Evolutionary conservation across 2,329 filamentous ascomycete species (phyloP), one percentile per base, ranked within the genome.

Genomic region (Lecanicillium sp.): DNA sequence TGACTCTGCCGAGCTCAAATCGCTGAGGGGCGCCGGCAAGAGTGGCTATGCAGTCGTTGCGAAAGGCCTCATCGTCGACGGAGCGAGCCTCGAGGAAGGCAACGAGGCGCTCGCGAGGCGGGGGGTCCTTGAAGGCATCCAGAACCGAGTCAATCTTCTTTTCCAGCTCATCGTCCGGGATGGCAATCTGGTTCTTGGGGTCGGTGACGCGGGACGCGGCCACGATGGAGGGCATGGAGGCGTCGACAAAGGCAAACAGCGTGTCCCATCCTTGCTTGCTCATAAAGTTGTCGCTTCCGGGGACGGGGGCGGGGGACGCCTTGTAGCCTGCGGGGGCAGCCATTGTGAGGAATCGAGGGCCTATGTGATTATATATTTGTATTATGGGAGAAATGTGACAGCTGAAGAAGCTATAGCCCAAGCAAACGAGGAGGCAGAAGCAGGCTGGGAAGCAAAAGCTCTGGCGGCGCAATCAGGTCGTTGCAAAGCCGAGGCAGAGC

Each of bases 221-320:
- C 15, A 64, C 66, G 44, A 85, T 66, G 15, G 78, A 70, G 3
- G 81, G 79, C 22, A 86, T 59, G 14, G 76, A 57, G n/a, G 70
- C 72, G 46, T 80, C 75, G 29, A 79, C 55, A 6, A 80, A 57
- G 3, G 74, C 63, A 46, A 70, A 63, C 30, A 79, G 51, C 3
- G 71, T 68, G 29, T 62, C 54, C 77, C 76, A 80, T 58, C 77
- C 70, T 14, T 59, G 54, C 35, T 64, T 58, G 29, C 56, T 61
- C 49, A 72, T 68, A 50, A 66, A 69, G 44, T 56, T 50, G 5
- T 49, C 50, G 0, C 45, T 9, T 15, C 55, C 53, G 5, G 48
- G 41, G 41, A 25, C 32, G 36, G 33, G 30, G 31, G 37, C 28
- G 7, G 33, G 32, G 20, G 36, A n/a, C 7, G 36, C 31, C 36